Base-by-base conservation (phyloP, 2,329 filamentous ascomycete species). In the Penicillium sp. region DNA sequence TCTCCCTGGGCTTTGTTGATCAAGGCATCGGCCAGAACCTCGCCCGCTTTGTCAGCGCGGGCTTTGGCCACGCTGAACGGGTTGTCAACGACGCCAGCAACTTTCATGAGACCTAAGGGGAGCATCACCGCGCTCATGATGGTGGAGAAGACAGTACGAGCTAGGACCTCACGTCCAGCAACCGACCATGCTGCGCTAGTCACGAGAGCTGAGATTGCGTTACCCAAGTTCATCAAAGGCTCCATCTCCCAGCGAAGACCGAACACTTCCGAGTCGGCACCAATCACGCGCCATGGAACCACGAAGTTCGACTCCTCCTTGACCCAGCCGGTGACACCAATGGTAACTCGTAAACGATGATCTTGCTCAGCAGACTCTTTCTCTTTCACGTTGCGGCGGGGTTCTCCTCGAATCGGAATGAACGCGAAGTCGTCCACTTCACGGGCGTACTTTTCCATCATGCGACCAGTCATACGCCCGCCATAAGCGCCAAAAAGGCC, bases 401-500 rank as follows among this genome's bases (percentile, higher is more conserved):
- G 70, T 14, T 76, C 69, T 14, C 82, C 82, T 50, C 85, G 84
- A 16, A 96, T 78, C 0, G 91, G 89, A 11, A 96, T 75, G 65
- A 97, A 90, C 0, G 85, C 90, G 72, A 97, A 96, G 68, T 97
- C 92, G 65, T 90, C 86, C 16, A 97, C 87, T 61, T 96, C 91
- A 63, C 86, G 86, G 11, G 88, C 84, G 70, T 95, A 96, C n/a
- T 87, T 81, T 61, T 96, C 90, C 81, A 97, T 89, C 80, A 92
- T 90, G 70, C 91, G 88, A 50, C 87, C 85, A 0, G 89, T 89
- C 81, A 96, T 92, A 35, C 87, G 84, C 1, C 88, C 86, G 41
- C 89, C 89, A 69, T 95, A 96, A n/a, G 94, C 90, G 9, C 94
- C 94, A 67, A 97, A 97, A 37, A 97, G 77, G 36, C 88, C 85